Conservation (phyloP, 352 stramenopile genomes). For the Pythium periplocum region DNA sequence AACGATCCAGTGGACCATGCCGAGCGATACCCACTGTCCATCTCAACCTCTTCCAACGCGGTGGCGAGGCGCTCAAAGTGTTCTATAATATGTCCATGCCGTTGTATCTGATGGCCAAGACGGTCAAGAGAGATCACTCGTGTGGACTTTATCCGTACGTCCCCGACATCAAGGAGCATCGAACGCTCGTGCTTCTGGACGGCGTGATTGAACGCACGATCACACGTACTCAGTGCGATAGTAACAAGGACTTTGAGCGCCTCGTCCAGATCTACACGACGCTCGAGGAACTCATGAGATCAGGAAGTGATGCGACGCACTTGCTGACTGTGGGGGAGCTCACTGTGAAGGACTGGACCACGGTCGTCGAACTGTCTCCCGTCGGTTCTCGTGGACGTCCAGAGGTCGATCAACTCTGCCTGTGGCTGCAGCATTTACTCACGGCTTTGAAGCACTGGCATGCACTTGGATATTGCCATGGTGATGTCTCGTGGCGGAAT, state of each 20-base stretch:
- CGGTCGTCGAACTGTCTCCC: neutral
- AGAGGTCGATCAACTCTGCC: too few relatives aligned
- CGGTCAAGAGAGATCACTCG: too few relatives aligned
- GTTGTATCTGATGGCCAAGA: neutral
- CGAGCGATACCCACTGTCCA: neutral
- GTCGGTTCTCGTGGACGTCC: too few relatives aligned
- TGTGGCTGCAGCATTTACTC: slow-evolving; percentile 11
- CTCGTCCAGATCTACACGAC: too few relatives aligned
- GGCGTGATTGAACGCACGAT: too few relatives aligned
- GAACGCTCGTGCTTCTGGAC: neutral
- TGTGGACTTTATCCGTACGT: slow-evolving; percentile 5
- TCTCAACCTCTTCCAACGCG: slow-evolving; percentile 3
- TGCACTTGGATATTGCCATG: slow-evolving; percentile 15
- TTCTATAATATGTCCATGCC: slow-evolving; percentile 5
- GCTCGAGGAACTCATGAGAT: neutral
- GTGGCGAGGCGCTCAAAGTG: slow-evolving; percentile 3
- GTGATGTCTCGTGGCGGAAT: slow-evolving; percentile 18
- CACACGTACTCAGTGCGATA: too few relatives aligned
- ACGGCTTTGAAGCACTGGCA: slow-evolving; percentile 15
- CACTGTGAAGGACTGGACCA: neutral
- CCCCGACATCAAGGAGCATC: slow-evolving; percentile 1
- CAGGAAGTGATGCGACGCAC: neutral
- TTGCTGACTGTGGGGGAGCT: slow-evolving; percentile 1
- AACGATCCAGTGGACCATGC: neutral
- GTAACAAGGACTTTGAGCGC: too few relatives aligned